Percentiles rank a stretch among this genome's conserved stretches.
Conservation (phyloP, 2,329 filamentous ascomycete genomes). For the Didymella glomerata region DNA sequence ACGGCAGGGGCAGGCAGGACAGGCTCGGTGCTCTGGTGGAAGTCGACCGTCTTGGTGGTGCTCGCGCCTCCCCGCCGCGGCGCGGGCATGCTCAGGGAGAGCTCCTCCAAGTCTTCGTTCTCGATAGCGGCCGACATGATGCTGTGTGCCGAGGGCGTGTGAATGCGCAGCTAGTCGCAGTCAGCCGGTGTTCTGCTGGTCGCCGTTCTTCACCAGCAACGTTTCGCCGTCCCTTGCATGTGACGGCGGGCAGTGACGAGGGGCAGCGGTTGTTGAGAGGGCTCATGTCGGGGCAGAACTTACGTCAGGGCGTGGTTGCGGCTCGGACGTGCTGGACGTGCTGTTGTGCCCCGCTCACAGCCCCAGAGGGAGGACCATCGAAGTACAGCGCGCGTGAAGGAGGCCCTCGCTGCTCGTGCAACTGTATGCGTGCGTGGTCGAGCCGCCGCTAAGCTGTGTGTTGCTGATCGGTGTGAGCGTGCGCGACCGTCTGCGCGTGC, state of each 20-base stretch:
- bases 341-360: conserved; percentile 21
- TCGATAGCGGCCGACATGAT: conserved; percentile 65
- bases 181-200: conserved; percentile 8
- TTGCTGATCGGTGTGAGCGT: conserved; percentile 19
- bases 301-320: conserved; percentile 22
- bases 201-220: no score
- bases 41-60: conserved; percentile 49
- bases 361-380: conserved; percentile 15
- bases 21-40: conserved; percentile 33
- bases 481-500: conserved; percentile 9
- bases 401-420: conserved; percentile 2
- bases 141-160: conserved; percentile 4
- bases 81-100: conserved; percentile 77
- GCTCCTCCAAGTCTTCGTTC: conserved; percentile 72
- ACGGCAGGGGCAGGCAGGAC: conserved; percentile 33
- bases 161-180: conserved; percentile 12
- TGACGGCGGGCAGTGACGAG: neutral
- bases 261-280: conserved; percentile 4
- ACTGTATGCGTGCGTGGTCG: conserved; percentile 7
- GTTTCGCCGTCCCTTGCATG: conserved; percentile 1
- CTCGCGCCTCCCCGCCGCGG: conserved; percentile 62
- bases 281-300: conserved; percentile 1
- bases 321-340: conserved; percentile 15
- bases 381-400: conserved; percentile 4
- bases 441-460: neutral